phyloP scores from a whole-genome alignment of 371 early-diverging fungal species.

The Mucor velutinosus region DNA sequence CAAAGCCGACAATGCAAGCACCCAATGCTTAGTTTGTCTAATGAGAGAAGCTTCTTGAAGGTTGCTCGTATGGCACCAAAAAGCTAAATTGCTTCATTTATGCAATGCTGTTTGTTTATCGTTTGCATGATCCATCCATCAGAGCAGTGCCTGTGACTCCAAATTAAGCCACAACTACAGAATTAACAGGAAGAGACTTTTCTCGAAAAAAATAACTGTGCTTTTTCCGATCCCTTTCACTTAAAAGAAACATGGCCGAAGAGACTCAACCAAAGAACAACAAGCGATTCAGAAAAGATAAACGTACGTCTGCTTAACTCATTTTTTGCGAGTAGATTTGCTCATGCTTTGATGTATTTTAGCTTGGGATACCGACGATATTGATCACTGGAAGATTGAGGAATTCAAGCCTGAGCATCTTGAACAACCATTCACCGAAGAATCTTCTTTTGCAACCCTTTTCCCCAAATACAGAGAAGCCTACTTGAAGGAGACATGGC shows the following conservation, averaged over 20 bases:
- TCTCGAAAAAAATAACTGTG: not conserved
- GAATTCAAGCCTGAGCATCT: slow-evolving; percentile 86
- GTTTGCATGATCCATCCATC: not conserved
- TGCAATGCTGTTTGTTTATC: not conserved
- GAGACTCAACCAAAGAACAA: slow-evolving; percentile 23
- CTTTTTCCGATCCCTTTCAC: not conserved
- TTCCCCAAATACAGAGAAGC: slow-evolving; percentile 99
- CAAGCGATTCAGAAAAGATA: slow-evolving; percentile 44
- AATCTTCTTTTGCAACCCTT: slow-evolving; percentile 96
- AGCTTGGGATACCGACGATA: slow-evolving; percentile 94
- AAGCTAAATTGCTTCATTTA: not conserved
- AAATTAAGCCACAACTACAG: not conserved
- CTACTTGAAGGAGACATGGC: slow-evolving; percentile 95
- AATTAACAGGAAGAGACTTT: slow-evolving; percentile 1
- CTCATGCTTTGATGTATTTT: not conserved
- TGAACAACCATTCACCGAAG: slow-evolving; percentile 88
- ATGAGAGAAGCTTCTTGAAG: not conserved
- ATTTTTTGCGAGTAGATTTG: not conserved
- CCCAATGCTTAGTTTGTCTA: not conserved
- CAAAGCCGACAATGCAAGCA: no score
- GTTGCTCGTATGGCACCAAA: not conserved
- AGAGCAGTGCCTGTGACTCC: not conserved
- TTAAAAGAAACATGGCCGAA: slow-evolving; percentile 15
- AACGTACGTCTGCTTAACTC: slow-evolving; percentile 28
- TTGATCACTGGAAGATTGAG: slow-evolving; percentile 95